Percentiles rank a stretch among this genome's conserved stretches.
These are phyloP conservation scores for Capsaspora owczarzaki DNA, from an alignment of 78 protist species.

Conservation along the genomic window DNA sequence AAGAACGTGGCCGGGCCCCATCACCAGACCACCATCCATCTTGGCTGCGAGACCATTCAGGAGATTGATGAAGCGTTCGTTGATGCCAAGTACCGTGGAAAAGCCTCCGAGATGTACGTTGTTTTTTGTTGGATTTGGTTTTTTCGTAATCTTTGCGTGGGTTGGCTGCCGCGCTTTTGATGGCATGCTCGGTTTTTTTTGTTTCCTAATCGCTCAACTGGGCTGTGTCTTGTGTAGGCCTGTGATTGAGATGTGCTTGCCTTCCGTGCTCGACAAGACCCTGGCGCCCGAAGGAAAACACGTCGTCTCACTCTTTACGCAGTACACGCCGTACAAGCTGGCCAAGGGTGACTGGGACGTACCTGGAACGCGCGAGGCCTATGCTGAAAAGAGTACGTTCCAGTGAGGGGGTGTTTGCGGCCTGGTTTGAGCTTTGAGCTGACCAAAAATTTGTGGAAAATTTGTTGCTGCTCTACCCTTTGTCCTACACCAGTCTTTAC, in stretches of 20 bases:
- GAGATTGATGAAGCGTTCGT: not conserved
- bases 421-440: not conserved
- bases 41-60: conserved; percentile 7
- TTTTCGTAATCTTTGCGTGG: too few relatives aligned
- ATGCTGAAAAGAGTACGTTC: conserved; percentile 8
- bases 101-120: too few relatives aligned
- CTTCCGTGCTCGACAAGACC: conserved; percentile 43
- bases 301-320: conserved; percentile 35
- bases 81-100: too few relatives aligned
- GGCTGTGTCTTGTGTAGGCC: conserved; percentile 17
- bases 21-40: conserved; percentile 46
- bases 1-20: conserved; percentile 19
- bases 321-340: conserved; percentile 55
- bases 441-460: not conserved
- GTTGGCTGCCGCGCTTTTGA: too few relatives aligned
- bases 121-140: too few relatives aligned
- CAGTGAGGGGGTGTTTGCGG: not conserved
- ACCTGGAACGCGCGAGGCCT: conserved; percentile 17
- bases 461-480: not conserved
- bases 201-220: not conserved
- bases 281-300: conserved; percentile 49
- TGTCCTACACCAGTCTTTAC: not conserved
- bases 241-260: conserved; percentile 61
- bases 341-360: conserved; percentile 24
- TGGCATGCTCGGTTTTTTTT: too few relatives aligned